phyloP scores from a whole-genome alignment of 768 basidiomycete species.

The Mycena sanguinolenta region DNA sequence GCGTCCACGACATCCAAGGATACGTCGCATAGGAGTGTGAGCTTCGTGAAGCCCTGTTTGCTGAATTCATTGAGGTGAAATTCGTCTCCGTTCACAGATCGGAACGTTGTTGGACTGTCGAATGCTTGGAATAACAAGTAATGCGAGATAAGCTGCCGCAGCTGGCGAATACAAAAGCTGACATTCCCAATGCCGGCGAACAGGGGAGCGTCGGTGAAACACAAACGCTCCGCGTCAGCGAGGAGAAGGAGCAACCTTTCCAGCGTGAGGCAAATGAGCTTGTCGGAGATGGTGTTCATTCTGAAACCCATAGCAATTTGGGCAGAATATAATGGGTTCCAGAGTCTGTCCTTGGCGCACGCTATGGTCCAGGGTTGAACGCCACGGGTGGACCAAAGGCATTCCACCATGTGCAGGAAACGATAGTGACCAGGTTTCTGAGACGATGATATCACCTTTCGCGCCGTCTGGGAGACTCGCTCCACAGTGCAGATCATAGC shows the following conservation, averaged over 20 bases:
- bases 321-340: slow-evolving; percentile 5
- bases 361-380: neutral
- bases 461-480: neutral
- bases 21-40: slow-evolving; percentile 12
- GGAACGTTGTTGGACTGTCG: neutral
- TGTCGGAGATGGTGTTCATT: slow-evolving; percentile 3
- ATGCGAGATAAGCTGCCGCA: slow-evolving; percentile 16
- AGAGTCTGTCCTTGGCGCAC: neutral
- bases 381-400: slow-evolving; percentile 12
- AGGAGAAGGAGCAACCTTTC: slow-evolving; percentile 2
- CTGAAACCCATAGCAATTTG: neutral
- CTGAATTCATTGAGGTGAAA: slow-evolving; percentile 10
- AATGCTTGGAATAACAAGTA: slow-evolving; percentile 7
- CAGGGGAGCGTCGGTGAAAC: slow-evolving; percentile 8
- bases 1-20: slow-evolving; percentile 14
- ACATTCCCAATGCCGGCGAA: slow-evolving; percentile 19
- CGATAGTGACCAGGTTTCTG: slow-evolving; percentile 11
- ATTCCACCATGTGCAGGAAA: neutral
- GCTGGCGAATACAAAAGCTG: slow-evolving; percentile 19
- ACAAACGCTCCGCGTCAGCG: slow-evolving; percentile 10
- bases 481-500: slow-evolving; percentile 12
- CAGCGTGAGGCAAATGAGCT: neutral
- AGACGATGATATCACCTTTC: slow-evolving; percentile 11
- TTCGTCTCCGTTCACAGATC: neutral
- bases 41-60: slow-evolving; percentile 22